phyloP scores from a whole-genome alignment of 345 rosid genomes.

The Citrus inodora region DNA sequence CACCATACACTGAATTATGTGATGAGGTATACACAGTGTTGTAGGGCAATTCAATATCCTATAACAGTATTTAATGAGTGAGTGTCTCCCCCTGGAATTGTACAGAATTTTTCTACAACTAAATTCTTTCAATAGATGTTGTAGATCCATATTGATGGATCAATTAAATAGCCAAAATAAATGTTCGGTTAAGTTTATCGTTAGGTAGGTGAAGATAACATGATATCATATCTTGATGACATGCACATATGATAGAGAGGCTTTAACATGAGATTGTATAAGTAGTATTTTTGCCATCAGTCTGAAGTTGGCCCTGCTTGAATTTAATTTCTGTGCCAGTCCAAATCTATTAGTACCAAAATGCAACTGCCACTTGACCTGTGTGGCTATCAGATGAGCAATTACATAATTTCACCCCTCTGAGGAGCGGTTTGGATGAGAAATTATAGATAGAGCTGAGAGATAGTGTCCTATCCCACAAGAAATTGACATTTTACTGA shows the following conservation, averaged over 20 bases:
- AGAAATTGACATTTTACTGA: slow-evolving; percentile 3
- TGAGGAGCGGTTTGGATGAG: not conserved
- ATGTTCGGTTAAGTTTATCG: not conserved
- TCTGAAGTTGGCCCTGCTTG: slow-evolving; percentile 18
- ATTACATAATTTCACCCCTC: not conserved
- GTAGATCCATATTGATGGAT: not conserved
- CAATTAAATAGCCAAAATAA: not conserved
- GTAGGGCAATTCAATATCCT: not conserved
- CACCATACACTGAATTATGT: too few species aligned
- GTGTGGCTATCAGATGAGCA: slow-evolving; percentile 24
- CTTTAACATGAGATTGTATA: not conserved
- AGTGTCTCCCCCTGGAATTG: not conserved
- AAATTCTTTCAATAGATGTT: not conserved
- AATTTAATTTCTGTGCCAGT: not conserved
- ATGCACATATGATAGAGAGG: slow-evolving; percentile 1
- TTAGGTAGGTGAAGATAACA: not conserved
- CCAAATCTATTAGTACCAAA: too few species aligned
- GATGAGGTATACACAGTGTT: not conserved
- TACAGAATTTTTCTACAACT: not conserved
- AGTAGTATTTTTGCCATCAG: not conserved
- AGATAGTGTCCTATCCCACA: slow-evolving; percentile 13
- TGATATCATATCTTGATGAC: slow-evolving; percentile 6
- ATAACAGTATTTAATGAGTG: too few species aligned
- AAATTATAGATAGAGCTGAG: not conserved
- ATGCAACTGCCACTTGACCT: slow-evolving; percentile 15